These are phyloP conservation scores for Podaxis sp. DNA, from an alignment of 768 basidiomycete genomes.

Conservation along the genomic window DNA sequence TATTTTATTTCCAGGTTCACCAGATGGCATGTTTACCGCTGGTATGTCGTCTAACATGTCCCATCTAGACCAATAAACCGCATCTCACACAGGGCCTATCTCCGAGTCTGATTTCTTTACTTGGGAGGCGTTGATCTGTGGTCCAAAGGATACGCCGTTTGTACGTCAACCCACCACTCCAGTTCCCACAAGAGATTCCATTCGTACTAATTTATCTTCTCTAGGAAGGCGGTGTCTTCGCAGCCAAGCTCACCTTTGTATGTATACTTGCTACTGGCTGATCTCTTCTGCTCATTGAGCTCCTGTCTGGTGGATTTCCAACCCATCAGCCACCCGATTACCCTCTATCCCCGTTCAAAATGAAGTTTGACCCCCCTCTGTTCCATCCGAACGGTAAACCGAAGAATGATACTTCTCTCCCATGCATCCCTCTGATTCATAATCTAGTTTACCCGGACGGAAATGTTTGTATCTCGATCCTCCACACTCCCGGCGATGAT, in stretches of 20 bases:
- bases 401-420: not conserved
- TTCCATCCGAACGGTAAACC: constrained; percentile 95
- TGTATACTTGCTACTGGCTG: constrained; percentile 33
- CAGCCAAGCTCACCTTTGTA: constrained; percentile 90
- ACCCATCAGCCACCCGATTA: constrained; percentile 78
- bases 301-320: constrained; percentile 12
- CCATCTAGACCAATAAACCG: constrained; percentile 4
- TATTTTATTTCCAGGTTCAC: constrained; percentile 53
- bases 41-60: constrained; percentile 36
- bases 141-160: constrained; percentile 93
- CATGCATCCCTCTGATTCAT: not conserved
- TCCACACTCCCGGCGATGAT: constrained; percentile 92
- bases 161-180: constrained; percentile 41
- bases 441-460: constrained; percentile 89
- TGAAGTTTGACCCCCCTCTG: constrained; percentile 96
- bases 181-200: not conserved
- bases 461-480: constrained; percentile 96
- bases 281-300: not conserved
- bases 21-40: constrained; percentile 96
- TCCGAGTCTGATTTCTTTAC: constrained; percentile 93
- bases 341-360: constrained; percentile 97
- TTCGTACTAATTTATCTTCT: constrained; percentile 9
- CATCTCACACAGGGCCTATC: constrained; percentile 61
- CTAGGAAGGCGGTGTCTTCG: constrained; percentile 94
- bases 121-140: constrained; percentile 94